Conservation (phyloP, 257 asterid genomes). For the Solanum raphanifolium region DNA sequence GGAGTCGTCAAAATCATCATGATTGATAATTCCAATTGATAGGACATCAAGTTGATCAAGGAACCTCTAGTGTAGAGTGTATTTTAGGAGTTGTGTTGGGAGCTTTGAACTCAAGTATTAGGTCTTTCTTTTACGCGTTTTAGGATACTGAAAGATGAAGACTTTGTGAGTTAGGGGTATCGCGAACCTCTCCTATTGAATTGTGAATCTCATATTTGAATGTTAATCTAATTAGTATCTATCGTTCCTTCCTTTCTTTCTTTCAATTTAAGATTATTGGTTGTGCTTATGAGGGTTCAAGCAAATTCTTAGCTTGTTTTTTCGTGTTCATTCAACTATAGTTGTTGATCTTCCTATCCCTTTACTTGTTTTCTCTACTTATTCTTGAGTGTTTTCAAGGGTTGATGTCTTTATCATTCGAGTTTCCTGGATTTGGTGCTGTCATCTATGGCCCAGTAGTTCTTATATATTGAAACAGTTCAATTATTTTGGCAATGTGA, state of each 20-base stretch:
- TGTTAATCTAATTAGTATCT: not conserved
- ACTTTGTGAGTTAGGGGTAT: not conserved
- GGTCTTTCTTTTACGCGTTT: not conserved
- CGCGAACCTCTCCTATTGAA: not conserved
- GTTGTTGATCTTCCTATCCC: not conserved
- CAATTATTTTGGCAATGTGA: not conserved
- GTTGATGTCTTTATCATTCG: not conserved
- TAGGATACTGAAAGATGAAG: not conserved
- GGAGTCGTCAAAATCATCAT: slow-evolving; percentile 19
- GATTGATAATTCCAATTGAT: slow-evolving; percentile 20
- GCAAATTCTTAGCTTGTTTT: not conserved
- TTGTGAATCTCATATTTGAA: not conserved
- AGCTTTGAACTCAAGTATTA: not conserved
- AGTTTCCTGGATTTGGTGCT: not conserved
- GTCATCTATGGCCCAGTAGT: not conserved
- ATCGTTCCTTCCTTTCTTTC: not conserved
- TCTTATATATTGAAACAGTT: not conserved
- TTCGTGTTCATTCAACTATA: not conserved
- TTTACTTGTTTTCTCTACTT: not conserved
- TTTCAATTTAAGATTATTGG: not conserved
- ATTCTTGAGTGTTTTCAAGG: not conserved
- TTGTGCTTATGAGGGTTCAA: not conserved
- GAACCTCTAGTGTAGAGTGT: not conserved
- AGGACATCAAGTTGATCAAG: not conserved
- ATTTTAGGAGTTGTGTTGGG: not conserved